phyloP scores from a whole-genome alignment of 257 asterid genomes.

The Nicotiana benthamiana region DNA sequence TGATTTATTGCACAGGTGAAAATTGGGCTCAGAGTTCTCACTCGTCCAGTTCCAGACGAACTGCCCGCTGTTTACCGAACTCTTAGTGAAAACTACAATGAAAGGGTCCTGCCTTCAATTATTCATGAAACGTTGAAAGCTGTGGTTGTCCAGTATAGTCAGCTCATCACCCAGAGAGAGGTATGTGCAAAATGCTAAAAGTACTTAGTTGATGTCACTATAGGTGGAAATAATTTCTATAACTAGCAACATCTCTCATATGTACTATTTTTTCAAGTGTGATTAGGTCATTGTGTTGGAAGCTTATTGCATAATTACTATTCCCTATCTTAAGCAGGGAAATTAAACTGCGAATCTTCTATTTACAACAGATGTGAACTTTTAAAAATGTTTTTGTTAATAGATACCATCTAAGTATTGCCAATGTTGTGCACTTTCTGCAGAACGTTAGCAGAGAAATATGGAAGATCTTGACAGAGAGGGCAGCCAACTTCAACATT shows the following conservation, averaged over 20 bases:
- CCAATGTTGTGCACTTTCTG: neutral
- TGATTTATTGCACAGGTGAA: slow-evolving; percentile 46
- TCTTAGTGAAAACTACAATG: slow-evolving; percentile 82
- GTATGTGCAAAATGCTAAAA: slow-evolving; percentile 22
- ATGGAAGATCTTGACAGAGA: slow-evolving; percentile 61
- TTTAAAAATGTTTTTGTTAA: too few relatives aligned
- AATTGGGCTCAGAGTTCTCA: slow-evolving; percentile 88
- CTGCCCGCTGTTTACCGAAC: slow-evolving; percentile 77
- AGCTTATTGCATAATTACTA: neutral
- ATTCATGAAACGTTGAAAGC: slow-evolving; percentile 86
- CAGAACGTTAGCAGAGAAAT: slow-evolving; percentile 88
- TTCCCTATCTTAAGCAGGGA: neutral
- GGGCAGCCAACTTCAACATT: slow-evolving; percentile 80
- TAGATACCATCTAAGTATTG: neutral
- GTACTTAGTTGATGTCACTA: neutral
- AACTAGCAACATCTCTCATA: neutral
- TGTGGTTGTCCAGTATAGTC: slow-evolving; percentile 90
- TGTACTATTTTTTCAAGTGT: neutral
- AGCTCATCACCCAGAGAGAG: slow-evolving; percentile 96
- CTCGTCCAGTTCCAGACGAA: slow-evolving; percentile 80
- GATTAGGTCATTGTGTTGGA: neutral
- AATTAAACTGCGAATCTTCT: neutral
- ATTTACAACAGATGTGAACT: too few relatives aligned
- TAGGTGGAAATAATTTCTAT: neutral
- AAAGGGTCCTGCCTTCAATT: slow-evolving; percentile 81